These are phyloP conservation scores for Colletotrichum trifolii DNA, from an alignment of 2,329 filamentous ascomycete species.

Conservation along the genomic window DNA sequence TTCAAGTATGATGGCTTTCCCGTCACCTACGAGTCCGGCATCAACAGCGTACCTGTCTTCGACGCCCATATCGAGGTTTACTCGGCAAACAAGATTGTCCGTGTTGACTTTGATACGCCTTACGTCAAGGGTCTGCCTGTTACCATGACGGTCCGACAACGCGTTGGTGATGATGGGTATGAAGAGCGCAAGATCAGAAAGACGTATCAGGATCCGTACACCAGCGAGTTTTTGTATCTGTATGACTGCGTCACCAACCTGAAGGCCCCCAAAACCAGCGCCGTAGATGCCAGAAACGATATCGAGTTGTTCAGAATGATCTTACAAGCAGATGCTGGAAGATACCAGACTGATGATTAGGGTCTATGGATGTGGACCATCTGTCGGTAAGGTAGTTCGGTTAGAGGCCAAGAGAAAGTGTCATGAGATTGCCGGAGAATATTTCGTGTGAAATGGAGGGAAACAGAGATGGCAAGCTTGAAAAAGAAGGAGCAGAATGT, in stretches of 20 bases:
- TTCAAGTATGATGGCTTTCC: constrained; percentile 60
- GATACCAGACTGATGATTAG: constrained; percentile 6
- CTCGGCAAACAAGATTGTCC: constrained; percentile 62
- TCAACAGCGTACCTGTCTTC: constrained; percentile 63
- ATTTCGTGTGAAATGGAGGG: too few species aligned
- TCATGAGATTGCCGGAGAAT: too few species aligned
- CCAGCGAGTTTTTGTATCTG: constrained; percentile 48
- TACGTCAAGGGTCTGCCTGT: constrained; percentile 67
- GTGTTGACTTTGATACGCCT: constrained; percentile 66
- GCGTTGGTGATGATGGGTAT: constrained; percentile 48
- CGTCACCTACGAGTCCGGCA: constrained; percentile 67
- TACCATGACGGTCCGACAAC: constrained; percentile 58
- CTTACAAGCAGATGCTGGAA: constrained; percentile 16
- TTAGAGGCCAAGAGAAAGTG: too few species aligned
- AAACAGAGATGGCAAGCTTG: too few species aligned
- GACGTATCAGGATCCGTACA: constrained; percentile 58
- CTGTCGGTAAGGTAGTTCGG: too few species aligned
- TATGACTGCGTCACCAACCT: constrained; percentile 42
- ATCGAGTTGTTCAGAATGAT: constrained; percentile 47
- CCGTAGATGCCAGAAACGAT: constrained; percentile 44
- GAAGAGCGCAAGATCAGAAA: constrained; percentile 52
- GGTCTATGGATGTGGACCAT: too few species aligned
- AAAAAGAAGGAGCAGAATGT: too few species aligned
- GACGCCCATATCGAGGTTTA: constrained; percentile 66
- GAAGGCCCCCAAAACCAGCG: constrained; percentile 43